A percentile compares a stretch with the other conserved stretches of the same genome.
Evolutionary conservation across 2,329 filamentous ascomycete genomes (phyloP).

Genomic region (Neurospora sp.): DNA sequence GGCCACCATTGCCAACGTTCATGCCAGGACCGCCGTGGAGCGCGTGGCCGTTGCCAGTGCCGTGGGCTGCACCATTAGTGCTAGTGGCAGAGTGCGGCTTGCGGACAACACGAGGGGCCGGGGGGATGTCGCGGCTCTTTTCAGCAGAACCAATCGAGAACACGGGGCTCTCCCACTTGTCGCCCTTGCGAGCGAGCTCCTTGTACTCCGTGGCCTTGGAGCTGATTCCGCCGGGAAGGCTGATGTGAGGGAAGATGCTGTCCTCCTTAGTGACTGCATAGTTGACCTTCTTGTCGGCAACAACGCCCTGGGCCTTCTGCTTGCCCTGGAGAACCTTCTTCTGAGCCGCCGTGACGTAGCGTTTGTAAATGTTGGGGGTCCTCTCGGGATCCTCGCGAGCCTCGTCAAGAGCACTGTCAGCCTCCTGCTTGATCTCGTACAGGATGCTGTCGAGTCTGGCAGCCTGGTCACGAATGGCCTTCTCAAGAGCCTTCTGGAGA

Average conservation of each 20-base stretch:
- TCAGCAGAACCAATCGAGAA: conserved; percentile 76
- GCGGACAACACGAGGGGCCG: conserved; percentile 38
- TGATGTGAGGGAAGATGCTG: conserved; percentile 78
- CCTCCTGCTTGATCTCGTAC: conserved; percentile 74
- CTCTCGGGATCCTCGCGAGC: conserved; percentile 60
- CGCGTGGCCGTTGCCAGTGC: conserved; percentile 4
- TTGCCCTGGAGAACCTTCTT: conserved; percentile 65
- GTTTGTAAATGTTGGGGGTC: conserved; percentile 73
- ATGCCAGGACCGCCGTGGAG: conserved; percentile 2
- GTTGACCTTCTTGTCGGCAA: conserved; percentile 64
- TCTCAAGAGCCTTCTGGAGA: conserved; percentile 79
- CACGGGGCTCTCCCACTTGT: conserved; percentile 89
- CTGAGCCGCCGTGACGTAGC: conserved; percentile 69
- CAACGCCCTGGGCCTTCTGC: conserved; percentile 57
- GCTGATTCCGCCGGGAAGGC: conserved; percentile 78
- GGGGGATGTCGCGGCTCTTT: conserved; percentile 62
- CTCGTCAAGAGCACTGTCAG: conserved; percentile 59
- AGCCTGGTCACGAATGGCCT: conserved; percentile 77
- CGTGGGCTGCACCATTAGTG: neutral
- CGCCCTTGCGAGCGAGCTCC: conserved; percentile 76
- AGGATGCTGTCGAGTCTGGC: conserved; percentile 62
- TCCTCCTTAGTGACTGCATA: conserved; percentile 79
- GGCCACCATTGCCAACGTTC: neutral
- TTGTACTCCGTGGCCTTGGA: conserved; percentile 91
- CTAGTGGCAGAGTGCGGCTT: conserved; percentile 29